Evolutionary conservation across 257 asterid species (phyloP).

Genomic region (Solanum gracilifrons): DNA sequence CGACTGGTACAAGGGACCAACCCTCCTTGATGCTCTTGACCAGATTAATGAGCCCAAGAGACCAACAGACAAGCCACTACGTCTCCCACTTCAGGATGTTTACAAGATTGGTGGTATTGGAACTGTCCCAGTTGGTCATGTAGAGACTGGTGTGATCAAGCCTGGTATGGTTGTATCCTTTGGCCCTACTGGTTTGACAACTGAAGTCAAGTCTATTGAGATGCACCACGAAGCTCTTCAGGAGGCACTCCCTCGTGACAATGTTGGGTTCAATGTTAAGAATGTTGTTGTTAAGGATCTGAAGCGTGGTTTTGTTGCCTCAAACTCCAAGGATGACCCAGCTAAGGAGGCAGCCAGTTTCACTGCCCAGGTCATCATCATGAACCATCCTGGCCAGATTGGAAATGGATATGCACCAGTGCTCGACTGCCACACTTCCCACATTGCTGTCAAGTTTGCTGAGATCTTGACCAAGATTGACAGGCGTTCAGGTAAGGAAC

Average conservation of each 20-base stretch:
- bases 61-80: not conserved
- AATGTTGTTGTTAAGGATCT: not conserved
- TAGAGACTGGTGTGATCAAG: not conserved
- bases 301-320: not conserved
- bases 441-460: not conserved
- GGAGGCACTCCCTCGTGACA: not conserved
- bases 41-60: not conserved
- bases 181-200: not conserved
- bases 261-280: not conserved
- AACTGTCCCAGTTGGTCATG: not conserved
- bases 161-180: not conserved
- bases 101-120: slow-evolving; percentile 2
- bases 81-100: not conserved
- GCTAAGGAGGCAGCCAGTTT: not conserved
- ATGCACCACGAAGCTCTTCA: not conserved
- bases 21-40: not conserved
- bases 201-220: not conserved
- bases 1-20: not conserved
- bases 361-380: not conserved
- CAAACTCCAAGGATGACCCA: not conserved
- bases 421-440: not conserved
- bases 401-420: not conserved
- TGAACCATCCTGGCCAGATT: not conserved
- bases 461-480: slow-evolving; percentile 1
- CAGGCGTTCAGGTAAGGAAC: not conserved